phyloP scores from a whole-genome alignment of 2,329 filamentous ascomycete species.

The Colletotrichum tropicicola region DNA sequence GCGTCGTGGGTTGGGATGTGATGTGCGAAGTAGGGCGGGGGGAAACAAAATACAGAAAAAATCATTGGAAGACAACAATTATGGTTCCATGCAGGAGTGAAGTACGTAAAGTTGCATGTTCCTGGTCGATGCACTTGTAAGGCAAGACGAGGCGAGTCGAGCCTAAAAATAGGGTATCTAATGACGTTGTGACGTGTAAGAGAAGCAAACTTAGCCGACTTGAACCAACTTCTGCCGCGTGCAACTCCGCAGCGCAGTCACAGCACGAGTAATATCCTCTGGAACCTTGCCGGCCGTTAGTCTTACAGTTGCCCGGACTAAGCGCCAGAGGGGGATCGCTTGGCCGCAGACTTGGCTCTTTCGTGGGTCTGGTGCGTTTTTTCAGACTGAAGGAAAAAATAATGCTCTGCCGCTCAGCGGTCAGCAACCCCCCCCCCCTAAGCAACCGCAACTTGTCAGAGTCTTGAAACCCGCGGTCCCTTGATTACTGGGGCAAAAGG shows the following conservation, averaged over 20 bases:
- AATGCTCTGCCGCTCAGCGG: too few relatives aligned
- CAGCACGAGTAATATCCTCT: constrained; percentile 15
- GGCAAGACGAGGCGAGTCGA: constrained; percentile 27
- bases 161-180: constrained; percentile 15
- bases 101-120: constrained; percentile 24
- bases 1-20: neutral
- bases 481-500: too few relatives aligned
- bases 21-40: neutral
- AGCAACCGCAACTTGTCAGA: too few relatives aligned
- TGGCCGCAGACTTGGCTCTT: constrained; percentile 9
- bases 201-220: constrained; percentile 30
- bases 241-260: constrained; percentile 14
- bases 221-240: constrained; percentile 6
- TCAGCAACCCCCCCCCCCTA: too few relatives aligned
- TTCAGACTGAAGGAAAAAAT: too few relatives aligned
- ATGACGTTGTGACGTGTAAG: constrained; percentile 26
- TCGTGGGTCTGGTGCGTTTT: too few relatives aligned
- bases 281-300: constrained; percentile 20
- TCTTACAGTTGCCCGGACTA: constrained; percentile 1
- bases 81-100: constrained; percentile 24
- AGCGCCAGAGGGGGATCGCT: neutral
- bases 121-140: constrained; percentile 20
- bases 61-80: constrained; percentile 10
- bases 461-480: too few relatives aligned
- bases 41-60: constrained; percentile 7